These are phyloP conservation scores for Euphorbia schlechtendalii DNA, from an alignment of 441 rosid genomes.

Conservation along the genomic window DNA sequence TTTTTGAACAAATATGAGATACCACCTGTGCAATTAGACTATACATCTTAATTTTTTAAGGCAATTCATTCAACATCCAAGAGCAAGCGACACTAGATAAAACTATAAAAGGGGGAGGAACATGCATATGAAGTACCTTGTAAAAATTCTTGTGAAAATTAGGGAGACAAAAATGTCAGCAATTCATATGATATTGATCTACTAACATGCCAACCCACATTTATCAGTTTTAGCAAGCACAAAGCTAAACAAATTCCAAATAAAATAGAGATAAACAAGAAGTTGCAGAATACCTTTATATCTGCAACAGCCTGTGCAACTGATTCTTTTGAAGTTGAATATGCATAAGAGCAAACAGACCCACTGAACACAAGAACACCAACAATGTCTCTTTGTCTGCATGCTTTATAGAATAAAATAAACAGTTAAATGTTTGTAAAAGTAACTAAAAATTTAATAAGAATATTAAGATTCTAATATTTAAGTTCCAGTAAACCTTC, in stretches of 20 bases:
- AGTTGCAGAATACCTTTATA: constrained; percentile 50
- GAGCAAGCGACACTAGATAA: too few relatives aligned
- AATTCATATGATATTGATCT: too few relatives aligned
- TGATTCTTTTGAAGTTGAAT: constrained; percentile 65
- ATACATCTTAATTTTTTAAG: too few relatives aligned
- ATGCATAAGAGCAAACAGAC: constrained; percentile 62
- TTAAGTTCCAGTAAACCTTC: constrained; percentile 42
- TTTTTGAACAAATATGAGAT: too few relatives aligned
- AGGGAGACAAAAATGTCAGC: too few relatives aligned
- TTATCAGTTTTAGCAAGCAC: too few relatives aligned
- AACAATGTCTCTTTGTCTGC: constrained; percentile 44
- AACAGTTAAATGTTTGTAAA: constrained; percentile 24
- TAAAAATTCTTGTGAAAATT: too few relatives aligned
- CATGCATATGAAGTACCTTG: too few relatives aligned
- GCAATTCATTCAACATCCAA: too few relatives aligned
- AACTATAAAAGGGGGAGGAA: too few relatives aligned
- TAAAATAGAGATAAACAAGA: constrained; percentile 12
- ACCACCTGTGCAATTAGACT: too few relatives aligned
- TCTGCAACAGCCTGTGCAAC: constrained; percentile 74
- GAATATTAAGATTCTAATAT: constrained; percentile 6
- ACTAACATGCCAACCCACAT: too few relatives aligned
- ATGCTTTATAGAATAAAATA: constrained; percentile 44
- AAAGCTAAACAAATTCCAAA: constrained; percentile 8
- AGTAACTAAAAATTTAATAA: constrained; percentile 5
- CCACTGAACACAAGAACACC: constrained; percentile 64